Conservation (phyloP, 2,329 filamentous ascomycete species). For the Metarhizium robertsii region DNA sequence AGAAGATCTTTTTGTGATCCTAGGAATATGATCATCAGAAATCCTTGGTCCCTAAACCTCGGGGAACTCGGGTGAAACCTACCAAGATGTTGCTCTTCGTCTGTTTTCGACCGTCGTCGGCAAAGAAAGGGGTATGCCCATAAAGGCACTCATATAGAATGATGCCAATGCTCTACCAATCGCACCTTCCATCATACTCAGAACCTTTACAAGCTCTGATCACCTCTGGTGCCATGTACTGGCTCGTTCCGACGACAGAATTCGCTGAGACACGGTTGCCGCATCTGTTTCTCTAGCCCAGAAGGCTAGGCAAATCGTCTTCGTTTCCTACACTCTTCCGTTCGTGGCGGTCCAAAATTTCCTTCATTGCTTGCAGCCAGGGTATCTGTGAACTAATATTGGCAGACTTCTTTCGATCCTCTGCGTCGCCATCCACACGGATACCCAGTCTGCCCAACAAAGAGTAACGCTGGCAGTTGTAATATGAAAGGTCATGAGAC, state of each 20-base stretch:
- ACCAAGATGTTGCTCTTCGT: constrained; percentile 83
- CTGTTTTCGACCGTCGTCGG: constrained; percentile 64
- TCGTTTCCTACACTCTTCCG: constrained; percentile 18
- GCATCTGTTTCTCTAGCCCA: constrained; percentile 61
- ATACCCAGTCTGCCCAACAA: constrained; percentile 71
- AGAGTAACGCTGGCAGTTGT: constrained; percentile 71
- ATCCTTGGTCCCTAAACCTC: neutral
- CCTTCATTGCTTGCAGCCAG: constrained; percentile 21
- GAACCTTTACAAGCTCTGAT: constrained; percentile 35
- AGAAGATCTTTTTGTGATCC: constrained; percentile 62
- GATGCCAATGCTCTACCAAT: constrained; percentile 94
- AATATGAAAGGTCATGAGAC: constrained; percentile 84
- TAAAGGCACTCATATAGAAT: constrained; percentile 94
- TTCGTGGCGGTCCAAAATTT: constrained; percentile 22
- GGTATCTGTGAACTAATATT: constrained; percentile 24
- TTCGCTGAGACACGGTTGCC: constrained; percentile 65
- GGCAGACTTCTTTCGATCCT: constrained; percentile 51
- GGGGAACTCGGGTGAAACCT: constrained; percentile 19
- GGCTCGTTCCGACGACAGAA: constrained; percentile 88
- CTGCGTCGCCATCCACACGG: constrained; percentile 60
- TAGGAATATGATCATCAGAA: constrained; percentile 17
- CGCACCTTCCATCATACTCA: constrained; percentile 82
- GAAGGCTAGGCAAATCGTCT: constrained; percentile 31
- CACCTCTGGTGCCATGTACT: constrained; percentile 99
- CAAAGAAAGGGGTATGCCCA: constrained; percentile 81